Base-by-base conservation (phyloP, 169 alveolate species). In the Babesia sp. region DNA sequence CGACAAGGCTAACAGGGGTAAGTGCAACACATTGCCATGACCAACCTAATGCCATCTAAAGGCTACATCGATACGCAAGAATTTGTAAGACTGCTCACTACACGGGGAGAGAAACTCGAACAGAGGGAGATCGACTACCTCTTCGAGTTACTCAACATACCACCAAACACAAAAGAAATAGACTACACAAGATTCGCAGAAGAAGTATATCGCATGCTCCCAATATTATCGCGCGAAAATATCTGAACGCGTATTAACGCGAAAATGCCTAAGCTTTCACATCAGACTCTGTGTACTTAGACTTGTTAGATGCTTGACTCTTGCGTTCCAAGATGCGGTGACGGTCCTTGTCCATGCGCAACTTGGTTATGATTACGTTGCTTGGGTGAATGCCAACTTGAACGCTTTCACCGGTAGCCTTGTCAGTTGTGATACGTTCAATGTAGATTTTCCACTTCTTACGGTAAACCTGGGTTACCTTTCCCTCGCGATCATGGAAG, bases 401-500 rank as follows among this genome's bases (percentile, higher is more conserved):
- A 85, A 80, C 92, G 78, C 93, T 94, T 87, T 92, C 93, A 16
- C 92, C 92, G 89, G 95, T 97, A 64, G 94, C 93, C 92, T 96
- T 97, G 85, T 96, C 99, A 67, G 98, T 91, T 46, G 97, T 92
- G 71, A 97, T 91, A 74, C 98, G 95, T 93, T 98, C 99, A 71
- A 97, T 93, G 87, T 96, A 94, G 84, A 98, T 94, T 84, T 90
- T 90, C 96, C 95, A 96, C 95, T 95, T 97, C 94, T 96, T 96
- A 86, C 99, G 95, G 95, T 95, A 95, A 67, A 97, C 99, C 82
- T 93, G 92, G 56, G 95, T 95, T 68, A 98, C 99, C 88, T 95
- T 97, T 67, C 99, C 99, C 88, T 95, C 98, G 57, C 98, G 96
- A 72, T 96, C 99, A 87, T 97, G 98, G 83, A 72, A 88, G 79